Base-by-base conservation (phyloP, 2,329 filamentous ascomycete genomes). In the Apiospora rasikravindrae region DNA sequence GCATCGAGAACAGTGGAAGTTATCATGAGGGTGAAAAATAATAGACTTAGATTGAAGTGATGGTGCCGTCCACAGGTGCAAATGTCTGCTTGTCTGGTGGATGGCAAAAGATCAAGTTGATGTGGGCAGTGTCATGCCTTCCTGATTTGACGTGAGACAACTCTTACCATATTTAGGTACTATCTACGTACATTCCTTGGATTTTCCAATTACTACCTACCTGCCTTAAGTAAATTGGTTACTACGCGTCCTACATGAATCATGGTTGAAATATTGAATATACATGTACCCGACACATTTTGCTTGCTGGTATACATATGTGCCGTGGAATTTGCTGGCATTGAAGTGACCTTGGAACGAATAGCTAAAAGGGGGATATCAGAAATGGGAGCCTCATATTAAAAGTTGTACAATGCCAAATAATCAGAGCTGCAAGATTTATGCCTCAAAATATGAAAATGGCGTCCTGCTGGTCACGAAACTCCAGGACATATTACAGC, bases 71-170 rank as follows among this genome's bases (percentile, higher is more conserved):
- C 16, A 22, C 11, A n/a, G 40, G 10, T 10, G 53, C 14, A 64
- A 11, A 4, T 37, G 57, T 8, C 8, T 40, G 57, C 19, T 40
- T 64, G 33, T 33, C 33, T 40, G 57, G 33, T 64, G 57, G 6
- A 40, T 40, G 57, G 11, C 33, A 14, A 64, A 64, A 14, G 33
- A 64, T 64, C 11, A 13, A 19, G 37, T 61, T 61, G 29, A 40
- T 40, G 57, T n/a, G 57, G 57, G 57, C 29, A 40, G 29, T n/a
- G 57, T 64, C 57, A 64, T 33, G 33, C 57, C 57, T 64, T 64
- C 53, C 53, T 22, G 29, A 22, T 33, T 13, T 64, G 57, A 24
- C 33, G 16, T 33, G 6, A 10, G 53, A 19, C 19, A 29, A 29
- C 26, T 29, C 16, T 19, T 33, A 22, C 26, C 26, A 33, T 0